Base-by-base conservation (phyloP, 345 rosid genomes). In the Camelina sativa region DNA sequence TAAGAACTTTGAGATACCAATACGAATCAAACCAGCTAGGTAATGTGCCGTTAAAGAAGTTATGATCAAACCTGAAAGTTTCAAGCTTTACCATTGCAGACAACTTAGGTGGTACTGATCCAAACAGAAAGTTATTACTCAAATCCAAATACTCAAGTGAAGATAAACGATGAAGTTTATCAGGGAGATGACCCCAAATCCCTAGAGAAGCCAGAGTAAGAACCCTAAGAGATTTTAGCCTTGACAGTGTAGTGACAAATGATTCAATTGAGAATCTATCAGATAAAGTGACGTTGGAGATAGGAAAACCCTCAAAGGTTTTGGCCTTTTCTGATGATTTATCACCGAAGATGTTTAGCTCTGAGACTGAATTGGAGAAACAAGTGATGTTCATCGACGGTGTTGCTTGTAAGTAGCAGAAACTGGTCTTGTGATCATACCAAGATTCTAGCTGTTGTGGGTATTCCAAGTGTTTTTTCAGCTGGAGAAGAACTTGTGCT, bases 131-230 rank as follows among this genome's bases (percentile, higher is more conserved):
- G 77, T 90, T 90, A 35, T 87, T 76, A 40, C 91, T 85, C 76
- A 90, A 84, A 71, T 90, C 92, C 80, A 90, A 76, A 54, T 77
- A 76, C 58, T 88, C 89, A n/a, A 90, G 88, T n/a, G 86, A 78
- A 63, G 75, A 72, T 62, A 90, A 65, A 57, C 96, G 38, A 72
- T 85, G 91, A 57, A 90, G 87, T 63, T 90, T 90, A 80, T 84
- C 90, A 11, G 91, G 91, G 38, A 88, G 85, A 22, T 87, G 81
- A 37, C 96, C 96, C 96, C 96, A 90, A 46, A 90, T 86, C 38
- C 96, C 96, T 55, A 88, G 44, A 71, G 89, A 86, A 57, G 84
- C 66, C 48, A 90, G 77, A 67, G 84, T 81, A 65, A 90, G 91
- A 54, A 83, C 87, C 73, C 82, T 85, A 65, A 90, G 82, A 51